phyloP scores from a whole-genome alignment of 2,329 filamentous ascomycete species.

The Xylaria sp. region DNA sequence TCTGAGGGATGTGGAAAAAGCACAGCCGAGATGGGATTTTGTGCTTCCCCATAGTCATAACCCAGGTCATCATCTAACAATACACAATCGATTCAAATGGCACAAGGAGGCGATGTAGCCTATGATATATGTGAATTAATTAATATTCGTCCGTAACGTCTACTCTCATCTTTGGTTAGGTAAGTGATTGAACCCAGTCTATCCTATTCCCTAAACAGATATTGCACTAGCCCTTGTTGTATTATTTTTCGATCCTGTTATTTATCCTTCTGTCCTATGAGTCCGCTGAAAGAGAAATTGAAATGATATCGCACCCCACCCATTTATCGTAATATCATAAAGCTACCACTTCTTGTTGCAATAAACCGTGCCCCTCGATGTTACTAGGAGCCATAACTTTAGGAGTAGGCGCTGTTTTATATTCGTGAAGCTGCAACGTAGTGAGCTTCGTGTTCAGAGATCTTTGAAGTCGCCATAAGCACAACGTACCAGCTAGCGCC shows the following conservation, averaged over 20 bases:
- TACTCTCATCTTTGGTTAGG: neutral
- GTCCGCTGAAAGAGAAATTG: neutral
- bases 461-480: neutral
- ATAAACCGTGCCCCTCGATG: neutral
- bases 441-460: constrained; percentile 1
- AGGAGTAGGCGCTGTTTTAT: neutral
- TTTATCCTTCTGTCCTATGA: neutral
- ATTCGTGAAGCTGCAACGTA: constrained; percentile 20
- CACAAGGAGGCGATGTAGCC: neutral
- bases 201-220: neutral
- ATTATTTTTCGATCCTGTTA: neutral
- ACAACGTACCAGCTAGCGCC: constrained; percentile 32
- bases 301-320: neutral
- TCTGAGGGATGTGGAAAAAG: neutral
- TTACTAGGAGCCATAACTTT: neutral
- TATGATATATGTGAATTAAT: constrained; percentile 18
- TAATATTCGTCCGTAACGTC: neutral
- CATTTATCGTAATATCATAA: neutral
- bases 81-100: neutral
- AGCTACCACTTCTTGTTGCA: constrained; percentile 4
- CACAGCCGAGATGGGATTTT: neutral
- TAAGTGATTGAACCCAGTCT: neutral
- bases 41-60: neutral
- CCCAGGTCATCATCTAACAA: neutral
- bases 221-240: neutral